These are phyloP conservation scores for Chaetoceros tenuissimus DNA, from an alignment of 108 stramenopile species.

Conservation along the genomic window DNA sequence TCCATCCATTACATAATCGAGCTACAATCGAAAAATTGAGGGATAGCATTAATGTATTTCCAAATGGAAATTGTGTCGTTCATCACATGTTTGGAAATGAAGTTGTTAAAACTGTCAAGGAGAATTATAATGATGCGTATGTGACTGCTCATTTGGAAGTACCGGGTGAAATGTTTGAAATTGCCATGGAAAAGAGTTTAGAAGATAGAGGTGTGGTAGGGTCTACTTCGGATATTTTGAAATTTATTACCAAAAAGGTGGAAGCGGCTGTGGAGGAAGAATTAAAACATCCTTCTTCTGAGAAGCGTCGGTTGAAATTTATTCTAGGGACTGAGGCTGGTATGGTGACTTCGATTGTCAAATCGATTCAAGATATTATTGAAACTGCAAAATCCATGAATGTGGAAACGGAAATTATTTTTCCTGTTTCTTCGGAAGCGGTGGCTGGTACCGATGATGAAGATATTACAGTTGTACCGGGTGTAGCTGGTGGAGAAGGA, in stretches of 20 bases:
- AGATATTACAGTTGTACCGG: constrained; percentile 70
- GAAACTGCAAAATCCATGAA: constrained; percentile 19
- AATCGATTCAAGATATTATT: constrained; percentile 77
- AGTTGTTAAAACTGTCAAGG: constrained; percentile 59
- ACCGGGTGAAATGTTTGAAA: constrained; percentile 95
- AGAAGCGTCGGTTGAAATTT: constrained; percentile 53
- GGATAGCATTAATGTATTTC: constrained; percentile 63
- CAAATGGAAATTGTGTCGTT: constrained; percentile 88
- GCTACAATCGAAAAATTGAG: constrained; percentile 37
- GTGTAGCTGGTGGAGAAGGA: constrained; percentile 88
- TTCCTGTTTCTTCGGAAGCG: constrained; percentile 90
- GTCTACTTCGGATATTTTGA: constrained; percentile 86
- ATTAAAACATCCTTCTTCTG: neutral
- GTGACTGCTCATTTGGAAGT: constrained; percentile 94
- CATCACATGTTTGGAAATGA: constrained; percentile 93
- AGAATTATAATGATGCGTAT: constrained; percentile 67
- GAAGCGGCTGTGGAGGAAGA: constrained; percentile 2
- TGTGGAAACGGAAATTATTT: constrained; percentile 87
- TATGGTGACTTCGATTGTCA: constrained; percentile 92
- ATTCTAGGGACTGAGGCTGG: constrained; percentile 90
- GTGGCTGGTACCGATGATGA: constrained; percentile 53
- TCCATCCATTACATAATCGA: constrained; percentile 62
- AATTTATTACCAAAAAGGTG: constrained; percentile 85
- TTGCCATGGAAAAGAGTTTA: constrained; percentile 81
- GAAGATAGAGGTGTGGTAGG: constrained; percentile 79